A percentile compares a stretch with the other conserved stretches of the same genome.
Evolutionary conservation across 2,329 filamentous ascomycete species (phyloP).

Genomic region (Penicillium sp.): DNA sequence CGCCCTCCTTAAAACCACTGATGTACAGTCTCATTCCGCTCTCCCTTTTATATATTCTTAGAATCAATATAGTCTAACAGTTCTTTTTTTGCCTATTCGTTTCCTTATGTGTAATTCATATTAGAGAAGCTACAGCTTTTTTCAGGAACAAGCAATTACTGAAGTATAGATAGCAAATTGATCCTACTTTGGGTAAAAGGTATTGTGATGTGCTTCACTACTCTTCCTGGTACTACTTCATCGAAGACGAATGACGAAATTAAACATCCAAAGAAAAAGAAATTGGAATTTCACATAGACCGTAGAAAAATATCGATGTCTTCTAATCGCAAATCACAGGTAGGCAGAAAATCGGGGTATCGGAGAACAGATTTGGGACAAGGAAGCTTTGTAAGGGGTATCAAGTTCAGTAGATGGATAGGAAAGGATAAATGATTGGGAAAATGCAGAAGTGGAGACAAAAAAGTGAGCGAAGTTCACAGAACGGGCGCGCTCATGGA

Average conservation of each 20-base stretch:
- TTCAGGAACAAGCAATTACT: not conserved
- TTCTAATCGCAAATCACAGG: not conserved
- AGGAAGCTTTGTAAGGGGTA: conserved; percentile 4
- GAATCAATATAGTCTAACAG: not conserved
- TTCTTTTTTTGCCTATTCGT: not conserved
- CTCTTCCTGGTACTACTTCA: not conserved
- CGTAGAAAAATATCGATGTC: not conserved
- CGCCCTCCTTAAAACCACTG: not conserved
- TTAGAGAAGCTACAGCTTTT: not conserved
- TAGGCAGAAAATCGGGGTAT: conserved; percentile 14
- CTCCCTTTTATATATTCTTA: conserved; percentile 14
- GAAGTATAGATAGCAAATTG: not conserved
- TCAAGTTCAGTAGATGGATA: conserved; percentile 12
- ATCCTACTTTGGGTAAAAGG: not conserved
- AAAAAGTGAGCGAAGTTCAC: conserved; percentile 21
- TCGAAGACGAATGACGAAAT: not conserved
- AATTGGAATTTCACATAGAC: not conserved
- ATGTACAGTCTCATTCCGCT: not conserved
- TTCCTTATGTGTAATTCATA: no score
- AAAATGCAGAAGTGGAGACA: not conserved
- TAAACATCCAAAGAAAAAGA: not conserved
- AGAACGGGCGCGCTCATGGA: conserved; percentile 46
- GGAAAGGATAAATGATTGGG: not conserved
- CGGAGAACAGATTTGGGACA: conserved; percentile 8
- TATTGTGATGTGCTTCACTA: not conserved